phyloP scores from a whole-genome alignment of 2,329 filamentous ascomycete species.

The Ustulina deusta region DNA sequence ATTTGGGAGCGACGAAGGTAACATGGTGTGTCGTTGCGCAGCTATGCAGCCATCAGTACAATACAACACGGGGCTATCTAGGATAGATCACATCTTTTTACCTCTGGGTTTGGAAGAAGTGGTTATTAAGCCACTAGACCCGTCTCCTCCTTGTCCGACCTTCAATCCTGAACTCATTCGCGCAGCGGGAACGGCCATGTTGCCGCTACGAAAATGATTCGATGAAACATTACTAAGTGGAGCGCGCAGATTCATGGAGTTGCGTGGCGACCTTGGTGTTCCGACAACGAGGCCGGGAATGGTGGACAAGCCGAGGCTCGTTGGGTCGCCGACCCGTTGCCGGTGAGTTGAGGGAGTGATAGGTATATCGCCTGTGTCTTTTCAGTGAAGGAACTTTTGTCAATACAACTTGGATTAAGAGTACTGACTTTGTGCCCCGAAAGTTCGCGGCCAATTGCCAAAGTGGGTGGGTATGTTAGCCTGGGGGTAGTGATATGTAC shows the following conservation, averaged over 20 bases:
- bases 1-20: slow-evolving; percentile 40
- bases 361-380: slow-evolving; percentile 47
- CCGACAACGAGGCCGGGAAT: slow-evolving; percentile 51
- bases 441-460: slow-evolving; percentile 34
- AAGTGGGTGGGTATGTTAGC: slow-evolving; percentile 25
- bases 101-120: slow-evolving; percentile 45
- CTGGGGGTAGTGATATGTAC: slow-evolving; percentile 26
- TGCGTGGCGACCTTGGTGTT: slow-evolving; percentile 44
- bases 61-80: not conserved
- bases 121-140: slow-evolving; percentile 33
- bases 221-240: slow-evolving; percentile 37
- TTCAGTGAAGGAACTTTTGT: slow-evolving; percentile 20
- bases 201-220: slow-evolving; percentile 37
- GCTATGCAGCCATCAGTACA: slow-evolving; percentile 38
- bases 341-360: slow-evolving; percentile 52
- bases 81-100: slow-evolving; percentile 19
- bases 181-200: slow-evolving; percentile 40
- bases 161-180: slow-evolving; percentile 51
- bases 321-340: slow-evolving; percentile 47
- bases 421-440: slow-evolving; percentile 34
- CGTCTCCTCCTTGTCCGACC: slow-evolving; percentile 42
- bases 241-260: slow-evolving; percentile 37
- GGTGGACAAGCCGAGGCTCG: slow-evolving; percentile 47
- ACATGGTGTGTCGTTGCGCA: slow-evolving; percentile 41
- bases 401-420: not conserved